Conservation (phyloP, 805 yeast genomes). For the Wickerhamiella domercqiae region DNA sequence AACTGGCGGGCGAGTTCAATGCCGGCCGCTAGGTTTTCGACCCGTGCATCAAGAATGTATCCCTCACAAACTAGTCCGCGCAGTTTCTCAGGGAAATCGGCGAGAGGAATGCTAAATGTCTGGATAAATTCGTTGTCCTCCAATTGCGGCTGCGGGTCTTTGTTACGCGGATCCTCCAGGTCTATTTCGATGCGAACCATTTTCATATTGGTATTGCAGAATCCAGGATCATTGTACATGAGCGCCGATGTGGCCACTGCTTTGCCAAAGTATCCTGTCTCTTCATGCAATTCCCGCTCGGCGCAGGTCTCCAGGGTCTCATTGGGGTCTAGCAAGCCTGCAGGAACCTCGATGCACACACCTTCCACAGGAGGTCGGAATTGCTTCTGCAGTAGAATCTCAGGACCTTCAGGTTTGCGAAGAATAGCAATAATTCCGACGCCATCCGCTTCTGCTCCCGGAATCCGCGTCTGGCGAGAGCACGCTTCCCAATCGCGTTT, state of each 20-base stretch:
- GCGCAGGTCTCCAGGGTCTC: conserved; percentile 74
- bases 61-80: conserved; percentile 44
- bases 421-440: conserved; percentile 77
- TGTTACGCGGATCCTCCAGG: conserved; percentile 45
- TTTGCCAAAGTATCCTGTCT: conserved; percentile 78
- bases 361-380: conserved; percentile 86
- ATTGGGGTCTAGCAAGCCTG: conserved; percentile 78
- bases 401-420: conserved; percentile 35
- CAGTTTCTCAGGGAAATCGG: conserved; percentile 40
- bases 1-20: conserved; percentile 42
- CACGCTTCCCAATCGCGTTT: conserved; percentile 85
- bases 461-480: conserved; percentile 56
- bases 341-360: conserved; percentile 86
- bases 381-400: conserved; percentile 64
- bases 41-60: conserved; percentile 69
- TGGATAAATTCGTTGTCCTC: conserved; percentile 92
- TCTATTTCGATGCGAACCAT: conserved; percentile 71
- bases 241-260: conserved; percentile 32
- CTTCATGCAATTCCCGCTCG: conserved; percentile 73
- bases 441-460: conserved; percentile 58
- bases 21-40: conserved; percentile 78
- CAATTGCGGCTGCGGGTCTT: conserved; percentile 53
- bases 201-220: conserved; percentile 74
- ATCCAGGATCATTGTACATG: conserved; percentile 69
- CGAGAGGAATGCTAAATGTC: conserved; percentile 53